Conservation (phyloP, 306 rosid species). For the Mucuna pruriens region DNA sequence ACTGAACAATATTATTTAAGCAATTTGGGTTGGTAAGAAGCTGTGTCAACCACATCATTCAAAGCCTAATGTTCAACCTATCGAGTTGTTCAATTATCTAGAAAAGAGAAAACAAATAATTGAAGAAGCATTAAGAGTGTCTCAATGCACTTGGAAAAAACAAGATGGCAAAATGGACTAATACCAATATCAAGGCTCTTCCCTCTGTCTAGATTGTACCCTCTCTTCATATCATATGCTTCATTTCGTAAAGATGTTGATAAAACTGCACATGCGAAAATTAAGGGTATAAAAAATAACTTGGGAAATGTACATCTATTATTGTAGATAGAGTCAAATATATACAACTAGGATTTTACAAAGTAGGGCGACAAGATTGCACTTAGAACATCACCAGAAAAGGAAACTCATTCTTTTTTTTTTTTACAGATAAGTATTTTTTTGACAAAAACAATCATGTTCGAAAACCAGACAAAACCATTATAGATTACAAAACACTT, state of each 20-base stretch:
- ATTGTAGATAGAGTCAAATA: slow-evolving; percentile 7
- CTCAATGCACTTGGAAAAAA: not conserved
- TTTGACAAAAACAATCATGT: too few species aligned
- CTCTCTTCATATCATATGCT: slow-evolving; percentile 5
- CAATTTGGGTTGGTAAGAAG: slow-evolving; percentile 33
- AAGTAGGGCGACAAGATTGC: slow-evolving; percentile 19
- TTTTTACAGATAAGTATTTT: too few species aligned
- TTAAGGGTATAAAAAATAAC: not conserved
- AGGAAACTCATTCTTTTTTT: not conserved
- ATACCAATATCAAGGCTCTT: not conserved
- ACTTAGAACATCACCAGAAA: not conserved
- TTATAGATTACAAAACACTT: too few species aligned
- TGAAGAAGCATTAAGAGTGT: not conserved
- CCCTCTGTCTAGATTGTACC: slow-evolving; percentile 3
- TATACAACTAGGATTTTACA: slow-evolving; percentile 5
- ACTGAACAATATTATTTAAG: slow-evolving; percentile 15
- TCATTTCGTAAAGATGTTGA: slow-evolving; percentile 3
- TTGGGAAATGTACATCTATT: slow-evolving; percentile 20
- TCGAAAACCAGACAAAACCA: too few species aligned
- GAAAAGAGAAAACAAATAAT: slow-evolving; percentile 21
- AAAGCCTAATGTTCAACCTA: slow-evolving; percentile 2
- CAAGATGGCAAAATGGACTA: slow-evolving; percentile 1
- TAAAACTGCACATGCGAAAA: not conserved
- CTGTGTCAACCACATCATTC: slow-evolving; percentile 36
- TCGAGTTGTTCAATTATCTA: slow-evolving; percentile 38